Conservation (phyloP, 108 stramenopile species). For the Pseudonitzschia delicatissima region DNA sequence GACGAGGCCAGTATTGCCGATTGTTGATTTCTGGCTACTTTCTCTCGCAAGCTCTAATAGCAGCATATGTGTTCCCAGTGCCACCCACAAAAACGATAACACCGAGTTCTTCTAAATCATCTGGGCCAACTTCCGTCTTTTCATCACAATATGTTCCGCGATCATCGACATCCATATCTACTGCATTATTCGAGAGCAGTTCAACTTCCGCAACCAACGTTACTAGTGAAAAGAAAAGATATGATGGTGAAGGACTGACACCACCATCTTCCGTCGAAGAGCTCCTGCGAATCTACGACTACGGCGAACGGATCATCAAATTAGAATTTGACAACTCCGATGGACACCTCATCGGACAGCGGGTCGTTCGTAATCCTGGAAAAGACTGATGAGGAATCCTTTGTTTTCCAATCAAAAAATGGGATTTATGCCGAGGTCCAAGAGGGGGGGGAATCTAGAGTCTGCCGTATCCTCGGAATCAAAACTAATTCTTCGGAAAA, state of each 20-base stretch:
- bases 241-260: not conserved
- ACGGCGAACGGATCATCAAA: not conserved
- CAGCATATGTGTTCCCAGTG: not conserved
- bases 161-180: not conserved
- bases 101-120: not conserved
- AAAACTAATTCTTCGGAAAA: not conserved
- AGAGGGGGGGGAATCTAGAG: conserved; percentile 8
- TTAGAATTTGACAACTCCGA: not conserved
- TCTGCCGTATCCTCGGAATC: not conserved
- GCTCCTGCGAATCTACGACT: not conserved
- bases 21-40: not conserved
- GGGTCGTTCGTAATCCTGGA: not conserved
- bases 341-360: not conserved
- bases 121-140: not conserved
- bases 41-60: not conserved
- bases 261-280: conserved; percentile 3
- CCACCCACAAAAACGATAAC: not conserved
- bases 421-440: conserved; percentile 16
- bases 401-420: not conserved
- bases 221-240: not conserved
- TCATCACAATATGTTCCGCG: not conserved
- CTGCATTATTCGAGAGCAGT: not conserved
- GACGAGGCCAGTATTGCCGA: not conserved
- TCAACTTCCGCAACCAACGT: not conserved
- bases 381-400: not conserved